Percentiles rank a stretch among this genome's conserved stretches.
Evolutionary conservation across 345 rosid species (phyloP).

Genomic region (Pelargonium nanum): DNA sequence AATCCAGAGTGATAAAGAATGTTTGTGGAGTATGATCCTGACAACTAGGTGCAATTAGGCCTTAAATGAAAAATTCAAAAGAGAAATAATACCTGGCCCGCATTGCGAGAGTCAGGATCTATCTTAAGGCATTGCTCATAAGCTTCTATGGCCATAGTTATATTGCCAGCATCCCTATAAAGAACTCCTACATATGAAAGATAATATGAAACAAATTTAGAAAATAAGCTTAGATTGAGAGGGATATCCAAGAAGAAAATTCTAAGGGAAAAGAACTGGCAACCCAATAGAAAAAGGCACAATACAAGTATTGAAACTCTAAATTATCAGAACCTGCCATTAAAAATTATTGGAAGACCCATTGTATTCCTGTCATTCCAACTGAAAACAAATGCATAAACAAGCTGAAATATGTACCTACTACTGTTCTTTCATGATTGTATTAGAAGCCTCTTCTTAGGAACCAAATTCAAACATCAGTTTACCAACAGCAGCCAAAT

Average conservation of each 20-base stretch:
- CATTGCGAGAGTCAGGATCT: slow-evolving; percentile 99
- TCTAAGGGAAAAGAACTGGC: not conserved
- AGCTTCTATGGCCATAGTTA: slow-evolving; percentile 70
- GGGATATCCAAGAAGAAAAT: not conserved
- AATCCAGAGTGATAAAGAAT: not conserved
- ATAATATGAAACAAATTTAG: slow-evolving; percentile 5
- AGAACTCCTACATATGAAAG: slow-evolving; percentile 64
- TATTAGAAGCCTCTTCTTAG: not conserved
- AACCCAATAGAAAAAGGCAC: not conserved
- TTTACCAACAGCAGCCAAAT: not conserved
- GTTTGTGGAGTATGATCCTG: not conserved
- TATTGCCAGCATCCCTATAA: slow-evolving; percentile 95
- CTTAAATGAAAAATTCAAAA: not conserved
- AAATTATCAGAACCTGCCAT: not conserved
- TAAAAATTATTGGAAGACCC: not conserved
- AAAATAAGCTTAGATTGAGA: slow-evolving; percentile 1
- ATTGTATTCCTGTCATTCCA: not conserved
- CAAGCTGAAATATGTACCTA: not conserved
- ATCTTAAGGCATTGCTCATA: slow-evolving; percentile 97
- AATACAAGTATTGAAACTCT: not conserved
- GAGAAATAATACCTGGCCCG: slow-evolving; percentile 74
- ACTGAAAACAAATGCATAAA: not conserved
- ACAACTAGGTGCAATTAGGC: not conserved
- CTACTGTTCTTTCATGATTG: not conserved
- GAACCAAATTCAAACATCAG: not conserved